phyloP scores from a whole-genome alignment of 2,329 filamentous ascomycete genomes.

The Pseudocercospora musae region DNA sequence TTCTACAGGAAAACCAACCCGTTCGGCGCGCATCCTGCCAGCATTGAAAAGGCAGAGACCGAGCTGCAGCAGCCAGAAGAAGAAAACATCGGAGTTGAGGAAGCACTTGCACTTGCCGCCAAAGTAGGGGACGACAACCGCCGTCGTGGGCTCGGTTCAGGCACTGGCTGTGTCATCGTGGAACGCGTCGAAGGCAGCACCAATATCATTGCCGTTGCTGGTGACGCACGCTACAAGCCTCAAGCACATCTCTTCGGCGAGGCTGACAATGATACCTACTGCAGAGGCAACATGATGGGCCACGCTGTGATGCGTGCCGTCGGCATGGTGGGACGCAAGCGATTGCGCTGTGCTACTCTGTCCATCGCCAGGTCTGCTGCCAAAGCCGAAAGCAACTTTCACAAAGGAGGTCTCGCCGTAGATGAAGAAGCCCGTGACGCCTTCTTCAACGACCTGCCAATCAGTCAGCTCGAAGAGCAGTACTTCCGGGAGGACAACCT shows the following conservation, averaged over 20 bases:
- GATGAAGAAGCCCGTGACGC: conserved; percentile 42
- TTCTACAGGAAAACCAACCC: conserved; percentile 86
- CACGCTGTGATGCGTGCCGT: conserved; percentile 76
- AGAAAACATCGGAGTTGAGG: conserved; percentile 52
- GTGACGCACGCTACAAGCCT: conserved; percentile 68
- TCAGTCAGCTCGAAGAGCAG: conserved; percentile 63
- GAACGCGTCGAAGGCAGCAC: conserved; percentile 52
- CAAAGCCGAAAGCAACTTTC: conserved; percentile 33
- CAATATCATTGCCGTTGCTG: conserved; percentile 68
- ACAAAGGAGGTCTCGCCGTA: conserved; percentile 33
- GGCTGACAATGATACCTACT: conserved; percentile 19
- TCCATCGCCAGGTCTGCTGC: conserved; percentile 30
- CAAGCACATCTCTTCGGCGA: conserved; percentile 24
- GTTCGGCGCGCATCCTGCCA: conserved; percentile 75
- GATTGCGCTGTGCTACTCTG: conserved; percentile 38
- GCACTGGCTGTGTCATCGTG: conserved; percentile 72
- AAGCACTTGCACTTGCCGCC: conserved; percentile 62
- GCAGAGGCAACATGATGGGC: conserved; percentile 69
- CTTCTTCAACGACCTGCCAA: conserved; percentile 65
- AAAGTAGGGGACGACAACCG: conserved; percentile 60
- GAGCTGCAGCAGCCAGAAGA: conserved; percentile 53
- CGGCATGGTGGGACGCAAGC: conserved; percentile 70
- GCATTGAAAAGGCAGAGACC: conserved; percentile 66
- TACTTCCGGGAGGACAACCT: conserved; percentile 64
- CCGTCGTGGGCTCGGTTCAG: conserved; percentile 59